Evolutionary conservation across 768 basidiomycete genomes (phyloP), one percentile per base, ranked within the genome.

Genomic region (Hygrophoropsis aurantiaca): DNA sequence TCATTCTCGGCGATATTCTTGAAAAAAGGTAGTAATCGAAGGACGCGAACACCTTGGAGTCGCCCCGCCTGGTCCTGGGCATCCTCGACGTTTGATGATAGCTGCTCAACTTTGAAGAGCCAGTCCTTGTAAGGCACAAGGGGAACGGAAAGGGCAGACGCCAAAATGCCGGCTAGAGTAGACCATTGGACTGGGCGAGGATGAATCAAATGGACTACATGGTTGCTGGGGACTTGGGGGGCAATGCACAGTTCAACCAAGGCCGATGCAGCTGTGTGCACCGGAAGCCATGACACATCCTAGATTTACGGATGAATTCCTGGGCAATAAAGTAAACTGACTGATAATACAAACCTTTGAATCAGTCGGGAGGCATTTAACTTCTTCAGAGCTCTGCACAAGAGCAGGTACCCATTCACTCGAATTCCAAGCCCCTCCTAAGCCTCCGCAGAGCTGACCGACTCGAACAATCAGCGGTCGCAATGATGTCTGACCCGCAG

Each of bases 371-470:
- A 58, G 42, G 60, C 67, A 72, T 43, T 7, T 53, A 37, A 11
- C 53, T 38, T 7, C 58, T 62, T 11, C 67, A 66, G 27, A 6
- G 27, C 27, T 30, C 30, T 62, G 60, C 4, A 75, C 55, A 11
- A 77, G 50, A 24, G 58, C 54, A 1, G 76, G 74, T 21, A 77
- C 58, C 77, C 77, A 78, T 45, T 78, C 76, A 3, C 49, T 51
- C 7, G 59, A 47, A 46, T 68, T 74, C 77, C 77, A 78, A 13
- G 54, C 52, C 0, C 77, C 75, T 45, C 69, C 72, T 6, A 35
- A 19, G 10, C 58, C 64, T 2, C 76, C 77, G 19, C 61, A 61
- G 2, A 78, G 53, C 58, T 77, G 75, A 2, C 75, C 77, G 16
- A 74, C 60, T 4, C 77, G 70, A 1, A 75, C 67, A 10, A 71